Conservation (phyloP, 1,284 basidiomycete species). For the Cryptococcus neoformans region DNA sequence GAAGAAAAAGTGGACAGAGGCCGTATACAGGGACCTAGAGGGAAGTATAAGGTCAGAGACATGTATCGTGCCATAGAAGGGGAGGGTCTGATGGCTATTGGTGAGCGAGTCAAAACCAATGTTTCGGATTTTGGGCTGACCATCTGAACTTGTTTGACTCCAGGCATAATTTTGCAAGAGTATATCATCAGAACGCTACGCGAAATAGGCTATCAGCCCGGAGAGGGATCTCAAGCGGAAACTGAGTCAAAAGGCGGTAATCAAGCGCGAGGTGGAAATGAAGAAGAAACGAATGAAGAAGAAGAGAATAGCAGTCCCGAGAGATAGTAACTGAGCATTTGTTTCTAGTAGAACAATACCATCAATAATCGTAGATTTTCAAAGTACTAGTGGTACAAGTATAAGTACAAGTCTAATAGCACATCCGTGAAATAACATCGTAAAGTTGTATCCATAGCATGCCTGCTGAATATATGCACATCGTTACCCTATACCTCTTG, state of each 20-base stretch:
- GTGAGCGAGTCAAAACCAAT: slow-evolving; percentile 16
- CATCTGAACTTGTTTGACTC: neutral
- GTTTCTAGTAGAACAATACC: no score
- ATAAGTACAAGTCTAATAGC: no score
- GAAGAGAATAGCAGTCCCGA: neutral
- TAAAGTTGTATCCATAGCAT: no score
- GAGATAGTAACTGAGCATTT: no score
- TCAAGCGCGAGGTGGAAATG: slow-evolving; percentile 3
- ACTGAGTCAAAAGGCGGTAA: neutral
- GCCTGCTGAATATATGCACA: neutral
- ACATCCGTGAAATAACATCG: no score
- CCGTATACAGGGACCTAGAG: slow-evolving; percentile 4
- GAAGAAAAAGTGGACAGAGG: neutral
- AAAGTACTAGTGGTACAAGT: neutral
- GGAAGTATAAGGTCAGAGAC: slow-evolving; percentile 26
- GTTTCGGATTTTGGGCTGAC: no score
- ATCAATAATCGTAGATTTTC: no score
- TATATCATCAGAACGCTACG: slow-evolving; percentile 16
- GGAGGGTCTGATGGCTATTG: slow-evolving; percentile 32
- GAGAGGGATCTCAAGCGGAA: neutral
- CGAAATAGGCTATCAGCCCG: slow-evolving; percentile 16
- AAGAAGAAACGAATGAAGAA: neutral
- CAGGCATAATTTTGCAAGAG: slow-evolving; percentile 32
- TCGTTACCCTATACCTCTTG: neutral
- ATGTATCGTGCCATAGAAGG: slow-evolving; percentile 36